A percentile compares a stretch with the other conserved stretches of the same genome.
Conservation (phyloP, 306 rosid species). For the Quercus suber region DNA sequence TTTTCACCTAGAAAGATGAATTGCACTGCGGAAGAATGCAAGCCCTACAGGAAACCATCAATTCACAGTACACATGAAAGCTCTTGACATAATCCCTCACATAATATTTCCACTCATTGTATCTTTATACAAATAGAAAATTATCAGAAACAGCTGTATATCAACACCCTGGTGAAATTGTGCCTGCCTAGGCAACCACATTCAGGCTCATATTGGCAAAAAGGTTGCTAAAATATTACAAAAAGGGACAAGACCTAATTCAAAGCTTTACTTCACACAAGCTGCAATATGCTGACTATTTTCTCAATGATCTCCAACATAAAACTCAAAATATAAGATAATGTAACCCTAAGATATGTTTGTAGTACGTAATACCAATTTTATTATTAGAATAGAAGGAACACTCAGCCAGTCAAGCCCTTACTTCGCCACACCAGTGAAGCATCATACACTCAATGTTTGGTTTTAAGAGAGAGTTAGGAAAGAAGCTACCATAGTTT, state of each 20-base stretch:
- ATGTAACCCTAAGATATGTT: background rate
- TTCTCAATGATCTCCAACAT: background rate
- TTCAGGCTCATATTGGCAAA: background rate
- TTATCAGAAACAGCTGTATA: background rate
- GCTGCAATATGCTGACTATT: background rate
- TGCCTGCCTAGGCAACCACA: background rate
- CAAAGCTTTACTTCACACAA: background rate
- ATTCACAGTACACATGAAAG: background rate
- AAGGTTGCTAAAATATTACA: background rate
- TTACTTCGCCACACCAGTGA: background rate
- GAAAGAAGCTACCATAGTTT: background rate
- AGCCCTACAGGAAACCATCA: background rate
- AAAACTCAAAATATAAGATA: background rate
- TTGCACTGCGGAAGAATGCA: background rate
- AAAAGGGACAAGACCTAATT: background rate
- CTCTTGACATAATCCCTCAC: background rate
- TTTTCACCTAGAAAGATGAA: background rate
- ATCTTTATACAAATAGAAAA: background rate
- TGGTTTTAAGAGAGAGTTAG: background rate
- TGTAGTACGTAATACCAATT: background rate
- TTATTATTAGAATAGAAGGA: background rate
- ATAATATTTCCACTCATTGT: background rate
- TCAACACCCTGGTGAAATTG: background rate
- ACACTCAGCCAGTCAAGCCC: too few species aligned
- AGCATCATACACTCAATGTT: background rate